Percentiles rank a stretch among this genome's conserved stretches.
phyloP scores from a whole-genome alignment of 2,329 filamentous ascomycete species.

The Cladosporium sp. region DNA sequence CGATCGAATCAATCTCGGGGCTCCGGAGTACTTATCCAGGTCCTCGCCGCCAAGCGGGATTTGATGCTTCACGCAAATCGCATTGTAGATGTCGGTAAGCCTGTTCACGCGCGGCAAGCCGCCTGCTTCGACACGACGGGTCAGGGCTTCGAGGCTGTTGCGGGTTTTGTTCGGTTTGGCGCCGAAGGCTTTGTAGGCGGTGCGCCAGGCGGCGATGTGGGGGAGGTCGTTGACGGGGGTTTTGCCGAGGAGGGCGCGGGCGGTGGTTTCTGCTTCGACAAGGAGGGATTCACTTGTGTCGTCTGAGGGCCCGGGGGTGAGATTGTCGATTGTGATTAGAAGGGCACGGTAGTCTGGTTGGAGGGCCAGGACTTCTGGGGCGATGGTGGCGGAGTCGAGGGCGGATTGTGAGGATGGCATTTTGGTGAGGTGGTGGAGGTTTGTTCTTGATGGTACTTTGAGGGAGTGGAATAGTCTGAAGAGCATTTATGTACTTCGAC shows the following conservation, averaged over 20 bases:
- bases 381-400: constrained; percentile 24
- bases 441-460: not conserved
- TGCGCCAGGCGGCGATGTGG: constrained; percentile 43
- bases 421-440: not conserved
- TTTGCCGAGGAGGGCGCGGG: constrained; percentile 21
- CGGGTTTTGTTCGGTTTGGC: constrained; percentile 43
- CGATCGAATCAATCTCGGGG: constrained; percentile 37
- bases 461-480: not conserved
- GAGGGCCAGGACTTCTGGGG: constrained; percentile 38
- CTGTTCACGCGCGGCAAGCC: constrained; percentile 44
- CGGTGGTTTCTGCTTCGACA: constrained; percentile 33
- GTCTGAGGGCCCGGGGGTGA: constrained; percentile 40
- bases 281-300: constrained; percentile 36
- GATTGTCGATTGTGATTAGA: constrained; percentile 39
- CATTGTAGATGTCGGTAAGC: constrained; percentile 46
- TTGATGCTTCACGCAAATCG: constrained; percentile 43
- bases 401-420: constrained; percentile 20
- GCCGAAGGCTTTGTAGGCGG: constrained; percentile 44
- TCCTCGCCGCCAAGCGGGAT: constrained; percentile 45
- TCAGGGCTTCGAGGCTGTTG: constrained; percentile 43
- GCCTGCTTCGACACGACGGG: constrained; percentile 35
- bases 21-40: constrained; percentile 41
- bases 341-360: constrained; percentile 44
- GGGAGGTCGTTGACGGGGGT: constrained; percentile 37
- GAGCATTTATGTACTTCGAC: not conserved